Base-by-base conservation (phyloP, 441 rosid genomes). In the Brassica balearica region DNA sequence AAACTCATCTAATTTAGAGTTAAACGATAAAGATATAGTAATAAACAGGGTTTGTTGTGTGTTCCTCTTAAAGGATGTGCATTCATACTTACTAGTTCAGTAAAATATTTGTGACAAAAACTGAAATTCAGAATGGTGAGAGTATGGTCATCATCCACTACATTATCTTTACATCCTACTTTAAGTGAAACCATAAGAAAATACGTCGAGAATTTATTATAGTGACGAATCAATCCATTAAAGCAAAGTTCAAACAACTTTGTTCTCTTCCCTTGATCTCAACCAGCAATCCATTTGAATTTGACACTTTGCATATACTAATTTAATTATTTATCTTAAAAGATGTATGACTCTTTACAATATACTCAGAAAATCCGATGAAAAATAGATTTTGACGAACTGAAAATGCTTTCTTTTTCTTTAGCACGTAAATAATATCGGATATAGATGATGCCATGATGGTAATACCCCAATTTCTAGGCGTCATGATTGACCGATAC, bases 131-230 rank as follows among this genome's bases (percentile, higher is more conserved):
- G 55, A 74, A 79, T 68, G 19, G 68, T 79, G 79, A 69, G 55
- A 41, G 71, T 74, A 79, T 1, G 68, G 56, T 74, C 79, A 79
- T 43, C 75, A 69, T 69, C 79, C 82, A 79, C 82, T 74, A 56
- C 41, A 68, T 65, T 23, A 78, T 78, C 77, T 72, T 77, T 77
- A 56, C 61, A 65, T 65, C 12, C 38, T 68, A 65, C 59, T 72
- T 66, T 59, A 72, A 46, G 73, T 8, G 72, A 58, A 71, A 14
- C 81, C 27, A 58, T 67, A 72, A 11, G 64, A 60, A 34, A 60
- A 78, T 73, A 73, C 27, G 74, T 61, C 74, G 25, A 61, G 32
- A 66, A 62, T 51, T 62, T 22, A 60, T 43, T 65, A 72, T 66
- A 34, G 23, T 61, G 82, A 79, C 78, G 72, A 79, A 73, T 79